Evolutionary conservation across 306 rosid genomes (phyloP).

Genomic region (Citrullus mucosospermus): DNA sequence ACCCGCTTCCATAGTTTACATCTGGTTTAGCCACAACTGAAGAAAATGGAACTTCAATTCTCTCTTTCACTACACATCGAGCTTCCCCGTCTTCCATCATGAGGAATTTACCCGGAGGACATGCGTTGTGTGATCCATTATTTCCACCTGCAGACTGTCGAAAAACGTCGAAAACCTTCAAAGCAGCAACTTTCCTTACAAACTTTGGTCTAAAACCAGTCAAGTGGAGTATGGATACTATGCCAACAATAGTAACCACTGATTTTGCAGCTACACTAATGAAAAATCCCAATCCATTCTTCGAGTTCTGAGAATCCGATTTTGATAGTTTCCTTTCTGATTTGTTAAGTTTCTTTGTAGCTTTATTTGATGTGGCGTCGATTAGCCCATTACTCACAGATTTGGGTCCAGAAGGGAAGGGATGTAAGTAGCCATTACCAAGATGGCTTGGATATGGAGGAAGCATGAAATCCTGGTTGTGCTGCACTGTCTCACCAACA

Average conservation of each 20-base stretch:
- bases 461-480: conserved; percentile 61
- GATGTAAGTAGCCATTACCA: conserved; percentile 35
- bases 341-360: conserved; percentile 19
- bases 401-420: conserved; percentile 28
- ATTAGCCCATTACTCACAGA: conserved; percentile 39
- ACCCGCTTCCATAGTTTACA: conserved; percentile 90
- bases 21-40: conserved; percentile 64
- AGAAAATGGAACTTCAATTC: conserved; percentile 93
- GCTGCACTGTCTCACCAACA: conserved; percentile 79
- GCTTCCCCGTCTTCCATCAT: conserved; percentile 63
- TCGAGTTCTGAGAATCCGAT: conserved; percentile 22
- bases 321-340: conserved; percentile 20
- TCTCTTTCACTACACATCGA: conserved; percentile 85
- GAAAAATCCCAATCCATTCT: conserved; percentile 34
- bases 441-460: conserved; percentile 80
- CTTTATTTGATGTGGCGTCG: conserved; percentile 22
- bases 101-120: conserved; percentile 71
- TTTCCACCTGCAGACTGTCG: conserved; percentile 24
- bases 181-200: conserved; percentile 16
- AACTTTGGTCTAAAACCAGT: conserved; percentile 59
- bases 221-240: conserved; percentile 49
- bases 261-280: conserved; percentile 54
- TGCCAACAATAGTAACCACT: conserved; percentile 50
- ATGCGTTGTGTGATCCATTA: conserved; percentile 18
- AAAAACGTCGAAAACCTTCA: conserved; percentile 23